These are phyloP conservation scores for Ceratopteris richardii DNA, from an alignment of 75 land plant species.

Conservation along the genomic window DNA sequence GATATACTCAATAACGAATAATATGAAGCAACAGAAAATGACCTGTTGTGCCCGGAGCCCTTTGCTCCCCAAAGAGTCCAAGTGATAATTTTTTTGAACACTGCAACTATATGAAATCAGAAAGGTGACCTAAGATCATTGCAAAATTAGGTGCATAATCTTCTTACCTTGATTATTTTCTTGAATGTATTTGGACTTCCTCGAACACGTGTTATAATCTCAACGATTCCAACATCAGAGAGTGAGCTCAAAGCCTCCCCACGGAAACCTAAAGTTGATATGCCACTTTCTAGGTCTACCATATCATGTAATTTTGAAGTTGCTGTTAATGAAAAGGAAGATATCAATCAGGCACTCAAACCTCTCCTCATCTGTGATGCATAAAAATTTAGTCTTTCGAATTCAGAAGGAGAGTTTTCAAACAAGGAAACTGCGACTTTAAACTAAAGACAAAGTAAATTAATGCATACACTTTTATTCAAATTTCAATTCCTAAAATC, in stretches of 20 bases:
- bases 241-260: constrained; percentile 91
- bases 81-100: constrained; percentile 57
- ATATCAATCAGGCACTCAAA: no score
- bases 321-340: constrained; percentile 30
- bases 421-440: no score
- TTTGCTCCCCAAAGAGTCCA: constrained; percentile 55
- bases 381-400: no score
- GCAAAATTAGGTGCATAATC: background rate
- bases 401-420: no score
- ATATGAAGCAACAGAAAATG: background rate
- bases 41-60: constrained; percentile 85
- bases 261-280: constrained; percentile 58
- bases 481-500: no score
- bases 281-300: constrained; percentile 41
- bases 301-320: constrained; percentile 65
- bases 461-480: no score
- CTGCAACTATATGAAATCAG: constrained; percentile 21
- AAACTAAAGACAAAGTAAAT: no score
- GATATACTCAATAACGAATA: no score
- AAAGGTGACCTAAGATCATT: no score
- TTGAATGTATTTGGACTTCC: constrained; percentile 79
- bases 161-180: constrained; percentile 72
- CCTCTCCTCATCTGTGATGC: no score
- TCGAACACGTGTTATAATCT: constrained; percentile 62
- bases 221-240: constrained; percentile 74